Percentiles rank a stretch among this genome's conserved stretches.
Conservation (phyloP, 805 yeast genomes). For the Candida orba region DNA sequence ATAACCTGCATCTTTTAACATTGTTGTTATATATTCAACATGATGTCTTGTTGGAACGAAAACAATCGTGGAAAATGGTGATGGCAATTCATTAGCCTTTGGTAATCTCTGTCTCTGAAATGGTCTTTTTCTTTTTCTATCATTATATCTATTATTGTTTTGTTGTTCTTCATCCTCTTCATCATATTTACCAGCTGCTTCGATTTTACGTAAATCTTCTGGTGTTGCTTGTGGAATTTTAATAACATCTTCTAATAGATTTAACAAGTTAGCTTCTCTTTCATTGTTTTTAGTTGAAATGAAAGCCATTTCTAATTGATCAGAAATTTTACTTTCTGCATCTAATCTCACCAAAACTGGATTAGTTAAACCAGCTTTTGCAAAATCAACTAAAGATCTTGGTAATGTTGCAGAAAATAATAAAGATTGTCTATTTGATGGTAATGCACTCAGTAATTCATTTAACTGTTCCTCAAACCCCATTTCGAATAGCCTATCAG, state of each 20-base stretch:
- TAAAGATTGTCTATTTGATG: conserved; percentile 77
- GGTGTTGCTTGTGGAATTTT: conserved; percentile 74
- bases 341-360: conserved; percentile 92
- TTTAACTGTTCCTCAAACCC: conserved; percentile 92
- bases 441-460: conserved; percentile 79
- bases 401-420: conserved; percentile 95
- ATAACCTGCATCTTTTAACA: conserved; percentile 74
- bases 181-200: conserved; percentile 32
- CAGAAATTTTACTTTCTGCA: conserved; percentile 86
- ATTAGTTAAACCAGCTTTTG: conserved; percentile 90
- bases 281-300: conserved; percentile 75
- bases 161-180: conserved; percentile 43
- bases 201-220: conserved; percentile 54
- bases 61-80: conserved; percentile 79
- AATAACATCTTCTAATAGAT: conserved; percentile 75
- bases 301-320: conserved; percentile 84
- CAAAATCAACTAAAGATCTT: conserved; percentile 85
- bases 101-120: conserved; percentile 55
- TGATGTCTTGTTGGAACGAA: conserved; percentile 98
- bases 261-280: conserved; percentile 80
- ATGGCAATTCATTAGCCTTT: conserved; percentile 77
- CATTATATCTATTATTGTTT: conserved; percentile 22
- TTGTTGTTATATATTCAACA: conserved; percentile 77
- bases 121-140: conserved; percentile 22
- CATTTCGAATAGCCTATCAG: conserved; percentile 93